Percentiles rank a stretch among this genome's conserved stretches.
Conservation (phyloP, 768 basidiomycete genomes). For the Suillus placidus region DNA sequence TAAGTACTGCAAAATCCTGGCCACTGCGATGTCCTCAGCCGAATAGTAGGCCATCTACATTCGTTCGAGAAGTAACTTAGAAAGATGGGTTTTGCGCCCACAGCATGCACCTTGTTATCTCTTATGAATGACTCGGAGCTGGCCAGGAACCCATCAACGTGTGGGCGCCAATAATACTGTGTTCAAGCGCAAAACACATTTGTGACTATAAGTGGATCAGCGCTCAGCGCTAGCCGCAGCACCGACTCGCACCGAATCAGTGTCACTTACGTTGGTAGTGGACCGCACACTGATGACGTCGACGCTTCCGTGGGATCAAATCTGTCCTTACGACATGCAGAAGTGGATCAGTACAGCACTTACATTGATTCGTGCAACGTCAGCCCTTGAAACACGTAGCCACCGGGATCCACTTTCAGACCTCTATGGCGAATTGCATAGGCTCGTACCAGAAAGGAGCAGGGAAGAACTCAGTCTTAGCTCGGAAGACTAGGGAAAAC, state of each 20-base stretch:
- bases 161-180: not conserved
- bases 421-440: not conserved
- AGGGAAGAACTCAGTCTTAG: not conserved
- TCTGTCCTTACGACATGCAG: no score
- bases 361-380: not conserved
- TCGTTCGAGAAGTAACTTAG: not conserved
- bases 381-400: not conserved
- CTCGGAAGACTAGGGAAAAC: not conserved
- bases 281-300: no score
- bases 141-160: not conserved
- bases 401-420: not conserved
- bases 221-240: no score
- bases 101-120: not conserved
- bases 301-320: no score
- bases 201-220: no score
- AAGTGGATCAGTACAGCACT: no score
- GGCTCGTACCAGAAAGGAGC: not conserved
- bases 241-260: no score
- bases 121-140: not conserved
- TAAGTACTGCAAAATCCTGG: not conserved
- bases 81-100: not conserved
- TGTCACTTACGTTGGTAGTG: not conserved
- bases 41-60: not conserved
- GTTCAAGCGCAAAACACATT: not conserved
- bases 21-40: not conserved